A percentile compares a stretch with the other conserved stretches of the same genome.
Conservation (phyloP, 2,329 filamentous ascomycete genomes). For the Aureobasidium vineae region DNA sequence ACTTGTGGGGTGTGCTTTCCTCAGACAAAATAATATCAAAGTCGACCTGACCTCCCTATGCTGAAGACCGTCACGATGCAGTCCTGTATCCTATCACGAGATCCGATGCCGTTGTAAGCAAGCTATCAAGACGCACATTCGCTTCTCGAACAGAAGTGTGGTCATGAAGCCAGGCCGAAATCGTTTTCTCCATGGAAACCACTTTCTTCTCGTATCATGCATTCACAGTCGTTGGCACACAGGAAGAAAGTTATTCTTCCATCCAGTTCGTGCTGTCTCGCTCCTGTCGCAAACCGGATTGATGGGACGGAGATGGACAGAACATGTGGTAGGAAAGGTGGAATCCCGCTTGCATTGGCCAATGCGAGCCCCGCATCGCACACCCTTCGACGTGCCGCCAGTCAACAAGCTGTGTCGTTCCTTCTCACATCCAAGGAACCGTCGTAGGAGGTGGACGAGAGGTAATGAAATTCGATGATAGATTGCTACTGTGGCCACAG, state of each 20-base stretch:
- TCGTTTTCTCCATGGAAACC: background rate
- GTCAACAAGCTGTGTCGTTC: conserved; percentile 1
- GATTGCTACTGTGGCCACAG: background rate
- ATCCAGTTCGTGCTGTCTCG: background rate
- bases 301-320: conserved; percentile 1
- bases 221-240: too few relatives aligned
- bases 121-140: too few relatives aligned
- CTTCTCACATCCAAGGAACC: background rate
- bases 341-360: conserved; percentile 11
- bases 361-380: conserved; percentile 14
- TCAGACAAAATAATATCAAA: background rate
- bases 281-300: conserved; percentile 2
- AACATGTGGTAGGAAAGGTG: conserved; percentile 13
- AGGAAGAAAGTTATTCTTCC: background rate
- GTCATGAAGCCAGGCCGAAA: too few relatives aligned
- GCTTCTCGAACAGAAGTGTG: too few relatives aligned
- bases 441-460: background rate
- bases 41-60: background rate
- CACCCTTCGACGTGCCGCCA: conserved; percentile 2
- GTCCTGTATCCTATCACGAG: too few relatives aligned
- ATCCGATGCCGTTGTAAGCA: too few relatives aligned
- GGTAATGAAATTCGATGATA: background rate
- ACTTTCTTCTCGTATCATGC: background rate
- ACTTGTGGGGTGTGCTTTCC: conserved; percentile 4
- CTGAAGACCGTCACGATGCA: too few relatives aligned